phyloP scores from a whole-genome alignment of 192 early-diverging fungal species.

The Backusella morwellensis region DNA sequence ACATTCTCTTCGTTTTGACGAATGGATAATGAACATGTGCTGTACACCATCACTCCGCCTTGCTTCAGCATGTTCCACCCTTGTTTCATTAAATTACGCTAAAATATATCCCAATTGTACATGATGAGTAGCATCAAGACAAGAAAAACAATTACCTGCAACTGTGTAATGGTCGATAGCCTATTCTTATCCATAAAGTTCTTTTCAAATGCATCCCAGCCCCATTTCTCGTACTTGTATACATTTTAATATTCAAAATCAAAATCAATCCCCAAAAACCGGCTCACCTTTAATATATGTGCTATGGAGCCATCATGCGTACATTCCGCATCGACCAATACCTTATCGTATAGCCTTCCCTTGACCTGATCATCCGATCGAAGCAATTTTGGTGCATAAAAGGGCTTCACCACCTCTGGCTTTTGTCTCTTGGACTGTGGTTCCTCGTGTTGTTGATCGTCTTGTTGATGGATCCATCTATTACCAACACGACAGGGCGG shows the following conservation, averaged over 20 bases:
- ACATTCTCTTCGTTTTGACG: slow-evolving; percentile 89
- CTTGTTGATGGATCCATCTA: slow-evolving; percentile 6
- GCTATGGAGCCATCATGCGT: slow-evolving; percentile 92
- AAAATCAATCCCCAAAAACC: background rate
- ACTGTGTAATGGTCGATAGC: slow-evolving; percentile 51
- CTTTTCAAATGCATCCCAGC: slow-evolving; percentile 80
- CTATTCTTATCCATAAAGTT: slow-evolving; percentile 68
- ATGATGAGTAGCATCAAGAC: too few relatives aligned
- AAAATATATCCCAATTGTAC: background rate
- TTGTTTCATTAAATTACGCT: slow-evolving; percentile 68
- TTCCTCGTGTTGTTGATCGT: slow-evolving; percentile 17
- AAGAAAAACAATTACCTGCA: slow-evolving; percentile 50
- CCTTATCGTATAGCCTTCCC: slow-evolving; percentile 61
- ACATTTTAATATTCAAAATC: too few relatives aligned
- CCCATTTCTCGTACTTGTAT: slow-evolving; percentile 65
- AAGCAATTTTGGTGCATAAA: slow-evolving; percentile 75
- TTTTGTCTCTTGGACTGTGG: slow-evolving; percentile 9
- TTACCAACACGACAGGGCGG: slow-evolving; percentile 60
- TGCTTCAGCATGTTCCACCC: slow-evolving; percentile 73
- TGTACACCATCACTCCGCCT: slow-evolving; percentile 86
- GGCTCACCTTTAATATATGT: slow-evolving; percentile 63
- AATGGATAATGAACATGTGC: slow-evolving; percentile 73
- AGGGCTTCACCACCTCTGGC: slow-evolving; percentile 45
- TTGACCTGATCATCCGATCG: slow-evolving; percentile 62
- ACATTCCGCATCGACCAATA: slow-evolving; percentile 66